Percentiles rank a stretch among this genome's conserved stretches.
Conservation (phyloP, 305 asterid genomes). For the Rubia occidens region DNA sequence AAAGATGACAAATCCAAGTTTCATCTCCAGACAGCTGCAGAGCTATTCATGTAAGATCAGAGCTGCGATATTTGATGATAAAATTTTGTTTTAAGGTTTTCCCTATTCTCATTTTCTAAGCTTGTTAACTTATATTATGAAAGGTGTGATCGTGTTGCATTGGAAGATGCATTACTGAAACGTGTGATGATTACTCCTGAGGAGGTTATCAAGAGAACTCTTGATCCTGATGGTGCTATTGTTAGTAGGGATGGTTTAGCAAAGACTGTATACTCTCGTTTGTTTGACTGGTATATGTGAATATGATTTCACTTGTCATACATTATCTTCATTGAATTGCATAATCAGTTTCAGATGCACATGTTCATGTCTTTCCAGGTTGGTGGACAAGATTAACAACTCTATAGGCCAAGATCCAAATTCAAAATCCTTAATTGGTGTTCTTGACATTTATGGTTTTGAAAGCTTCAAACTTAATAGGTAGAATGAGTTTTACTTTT, state of each 20-base stretch:
- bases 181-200: conserved; percentile 90
- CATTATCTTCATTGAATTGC: conserved; percentile 14
- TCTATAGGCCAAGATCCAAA: conserved; percentile 92
- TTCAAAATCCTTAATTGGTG: conserved; percentile 75
- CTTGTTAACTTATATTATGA: conserved; percentile 11
- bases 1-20: conserved; percentile 74
- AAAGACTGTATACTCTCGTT: conserved; percentile 64
- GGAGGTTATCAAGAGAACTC: conserved; percentile 85
- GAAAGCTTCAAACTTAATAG: conserved; percentile 87
- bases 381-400: conserved; percentile 80
- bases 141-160: conserved; percentile 59
- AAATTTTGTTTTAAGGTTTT: conserved; percentile 12
- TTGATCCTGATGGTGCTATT: conserved; percentile 68
- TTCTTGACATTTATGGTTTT: conserved; percentile 93
- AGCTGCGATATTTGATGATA: conserved; percentile 15
- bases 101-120: conserved; percentile 8
- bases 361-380: conserved; percentile 38
- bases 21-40: conserved; percentile 67
- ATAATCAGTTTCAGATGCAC: conserved; percentile 19
- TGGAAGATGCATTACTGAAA: conserved; percentile 74
- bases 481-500: conserved; percentile 31
- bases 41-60: conserved; percentile 58
- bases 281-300: conserved; percentile 59
- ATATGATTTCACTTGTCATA: conserved; percentile 16
- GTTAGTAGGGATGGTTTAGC: conserved; percentile 78